Conservation (phyloP, 805 yeast species). For the Nakazawaea siamensis region DNA sequence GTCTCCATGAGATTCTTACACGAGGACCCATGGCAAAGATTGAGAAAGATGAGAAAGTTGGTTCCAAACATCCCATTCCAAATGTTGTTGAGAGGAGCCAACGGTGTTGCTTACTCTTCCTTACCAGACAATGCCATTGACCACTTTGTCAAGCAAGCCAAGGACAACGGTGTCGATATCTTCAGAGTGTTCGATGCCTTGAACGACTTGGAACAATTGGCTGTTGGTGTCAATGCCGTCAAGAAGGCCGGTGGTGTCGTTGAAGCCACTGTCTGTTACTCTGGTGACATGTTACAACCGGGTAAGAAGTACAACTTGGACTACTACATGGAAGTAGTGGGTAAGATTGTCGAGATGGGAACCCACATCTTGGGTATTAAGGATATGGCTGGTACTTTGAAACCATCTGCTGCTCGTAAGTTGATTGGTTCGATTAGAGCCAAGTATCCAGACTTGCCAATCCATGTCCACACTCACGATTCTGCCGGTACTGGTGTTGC, state of each 20-base stretch:
- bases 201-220: constrained; percentile 92
- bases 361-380: constrained; percentile 96
- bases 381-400: constrained; percentile 99
- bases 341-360: constrained; percentile 83
- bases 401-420: constrained; percentile 85
- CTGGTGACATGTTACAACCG: constrained; percentile 96
- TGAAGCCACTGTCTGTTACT: constrained; percentile 96
- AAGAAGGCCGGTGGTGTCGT: constrained; percentile 98
- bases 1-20: constrained; percentile 97
- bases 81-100: constrained; percentile 98
- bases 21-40: constrained; percentile 98
- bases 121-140: constrained; percentile 98
- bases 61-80: constrained; percentile 99
- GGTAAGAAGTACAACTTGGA: constrained; percentile 94
- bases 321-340: constrained; percentile 78
- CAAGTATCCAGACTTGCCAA: constrained; percentile 87
- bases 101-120: constrained; percentile 97
- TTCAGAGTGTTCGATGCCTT: constrained; percentile 97
- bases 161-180: constrained; percentile 92
- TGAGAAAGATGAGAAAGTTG: constrained; percentile 74
- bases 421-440: constrained; percentile 77
- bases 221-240: constrained; percentile 97
- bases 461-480: constrained; percentile 98
- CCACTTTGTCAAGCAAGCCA: constrained; percentile 92
- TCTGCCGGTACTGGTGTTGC: constrained; percentile 99